Base-by-base conservation (phyloP, 2,329 filamentous ascomycete species). In the Berkeleyomyces rouxiae region DNA sequence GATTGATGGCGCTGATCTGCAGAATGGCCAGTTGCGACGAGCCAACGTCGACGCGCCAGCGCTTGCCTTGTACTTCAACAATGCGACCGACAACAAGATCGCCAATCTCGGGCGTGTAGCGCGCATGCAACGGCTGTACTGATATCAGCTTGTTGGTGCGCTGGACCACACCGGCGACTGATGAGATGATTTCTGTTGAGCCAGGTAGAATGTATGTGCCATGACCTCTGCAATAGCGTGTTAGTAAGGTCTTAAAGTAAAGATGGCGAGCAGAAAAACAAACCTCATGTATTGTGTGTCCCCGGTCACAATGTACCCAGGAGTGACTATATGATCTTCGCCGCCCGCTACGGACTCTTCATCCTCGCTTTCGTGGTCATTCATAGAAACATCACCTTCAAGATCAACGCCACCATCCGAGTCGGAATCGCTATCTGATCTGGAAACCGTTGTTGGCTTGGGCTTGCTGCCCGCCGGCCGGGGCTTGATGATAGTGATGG, bases 121-220 rank as follows among this genome's bases (percentile, higher is more conserved):
- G 87, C 16, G 93, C 91, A 66, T 91, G 89, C 2, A 99, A 80
- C 5, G 93, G 90, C 1, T 87, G 85, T 63, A 99, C 88, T 1
- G 90, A 95, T 67, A 99, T 85, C 58, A 99, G 85, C 73, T 96
- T 97, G 81, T 99, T 99, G 65, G 92, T 97, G 72, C 91, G 92
- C 70, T 87, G 85, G 43, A 97, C 80, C 5, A 87, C 92, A 69
- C 93, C 93, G 5, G 91, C 91, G 40, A 99, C 87, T 4, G 93
- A 95, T 58, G 90, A 91, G 63, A 87, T 83, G 71, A 99, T 99
- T 64, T 84, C 80, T 3, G 81, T 82, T 60, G 80, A 79, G 57
- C 76, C 72, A 3, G 80, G 73, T 16, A 82, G 80, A 57, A 88
- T 78, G 73, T 89, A 96, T 59, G 93, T 99, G 68, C 93, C 93